Evolutionary conservation across 352 stramenopile species (phyloP).

Genomic region (Phytophthora fragariaefolia): DNA sequence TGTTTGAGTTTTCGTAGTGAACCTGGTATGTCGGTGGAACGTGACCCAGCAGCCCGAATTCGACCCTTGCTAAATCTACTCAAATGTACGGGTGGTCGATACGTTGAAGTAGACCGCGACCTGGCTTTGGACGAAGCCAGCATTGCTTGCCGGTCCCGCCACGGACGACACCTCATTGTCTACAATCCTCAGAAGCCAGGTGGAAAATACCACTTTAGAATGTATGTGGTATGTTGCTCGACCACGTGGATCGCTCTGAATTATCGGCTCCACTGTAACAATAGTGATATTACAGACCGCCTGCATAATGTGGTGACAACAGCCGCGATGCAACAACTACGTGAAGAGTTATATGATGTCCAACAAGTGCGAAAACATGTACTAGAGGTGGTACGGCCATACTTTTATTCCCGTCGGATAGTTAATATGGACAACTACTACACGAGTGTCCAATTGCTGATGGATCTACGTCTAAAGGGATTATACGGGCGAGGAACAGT

Average conservation of each 20-base stretch:
- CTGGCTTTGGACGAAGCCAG: conserved; percentile 40
- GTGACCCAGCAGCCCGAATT: conserved; percentile 26
- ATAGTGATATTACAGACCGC: conserved; percentile 24
- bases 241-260: conserved; percentile 35
- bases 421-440: no score
- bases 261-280: conserved; percentile 16
- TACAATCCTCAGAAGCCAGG: conserved; percentile 32
- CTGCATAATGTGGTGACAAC: conserved; percentile 14
- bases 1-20: conserved; percentile 15
- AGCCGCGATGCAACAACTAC: not conserved
- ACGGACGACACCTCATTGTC: conserved; percentile 28
- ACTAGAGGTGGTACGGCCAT: conserved; percentile 25
- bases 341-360: conserved; percentile 7
- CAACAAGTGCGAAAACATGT: conserved; percentile 26
- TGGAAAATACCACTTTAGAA: conserved; percentile 39
- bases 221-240: conserved; percentile 36
- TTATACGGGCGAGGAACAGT: no score
- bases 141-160: conserved; percentile 30
- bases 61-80: conserved; percentile 34
- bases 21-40: not conserved
- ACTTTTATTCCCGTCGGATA: no score
- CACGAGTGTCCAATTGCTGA: no score
- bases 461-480: no score
- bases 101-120: conserved; percentile 31
- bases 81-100: conserved; percentile 24